Conservation (phyloP, 1,139 yeast genomes). For the Hyphopichia khmerensis region DNA sequence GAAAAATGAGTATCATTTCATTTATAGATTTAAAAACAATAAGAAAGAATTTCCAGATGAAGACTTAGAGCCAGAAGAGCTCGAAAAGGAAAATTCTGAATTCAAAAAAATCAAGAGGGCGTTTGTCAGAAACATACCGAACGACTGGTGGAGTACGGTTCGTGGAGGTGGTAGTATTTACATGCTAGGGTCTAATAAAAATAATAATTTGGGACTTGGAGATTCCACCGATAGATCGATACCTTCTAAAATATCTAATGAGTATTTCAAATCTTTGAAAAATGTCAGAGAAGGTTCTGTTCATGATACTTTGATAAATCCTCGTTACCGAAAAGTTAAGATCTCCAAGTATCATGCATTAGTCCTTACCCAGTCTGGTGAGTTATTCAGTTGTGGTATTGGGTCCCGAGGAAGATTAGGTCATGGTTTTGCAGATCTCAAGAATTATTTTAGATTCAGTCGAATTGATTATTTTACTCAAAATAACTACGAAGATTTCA, state of each 20-base stretch:
- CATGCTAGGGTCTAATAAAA: conserved; percentile 66
- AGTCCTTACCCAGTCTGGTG: conserved; percentile 54
- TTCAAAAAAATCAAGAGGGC: background rate
- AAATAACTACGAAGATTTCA: conserved; percentile 18
- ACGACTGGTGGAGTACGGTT: conserved; percentile 30
- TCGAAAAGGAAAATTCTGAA: conserved; percentile 1
- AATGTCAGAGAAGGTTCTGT: conserved; percentile 4
- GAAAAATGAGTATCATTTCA: conserved; percentile 20
- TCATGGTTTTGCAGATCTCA: conserved; percentile 37
- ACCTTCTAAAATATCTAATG: conserved; percentile 30
- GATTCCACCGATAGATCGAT: conserved; percentile 57
- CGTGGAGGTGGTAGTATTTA: conserved; percentile 63
- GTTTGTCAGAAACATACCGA: conserved; percentile 8
- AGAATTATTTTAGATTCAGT: conserved; percentile 38
- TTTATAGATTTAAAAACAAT: conserved; percentile 17
- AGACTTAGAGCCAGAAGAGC: background rate
- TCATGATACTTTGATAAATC: conserved; percentile 23
- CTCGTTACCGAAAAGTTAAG: conserved; percentile 44
- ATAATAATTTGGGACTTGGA: conserved; percentile 67
- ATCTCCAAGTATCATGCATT: conserved; percentile 71
- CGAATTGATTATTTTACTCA: conserved; percentile 25
- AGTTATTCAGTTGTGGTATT: conserved; percentile 62
- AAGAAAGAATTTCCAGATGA: conserved; percentile 2
- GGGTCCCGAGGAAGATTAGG: conserved; percentile 77
- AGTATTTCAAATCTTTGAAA: conserved; percentile 12